These are phyloP conservation scores for Auricularia heimuer DNA, from an alignment of 768 basidiomycete species.

Conservation along the genomic window DNA sequence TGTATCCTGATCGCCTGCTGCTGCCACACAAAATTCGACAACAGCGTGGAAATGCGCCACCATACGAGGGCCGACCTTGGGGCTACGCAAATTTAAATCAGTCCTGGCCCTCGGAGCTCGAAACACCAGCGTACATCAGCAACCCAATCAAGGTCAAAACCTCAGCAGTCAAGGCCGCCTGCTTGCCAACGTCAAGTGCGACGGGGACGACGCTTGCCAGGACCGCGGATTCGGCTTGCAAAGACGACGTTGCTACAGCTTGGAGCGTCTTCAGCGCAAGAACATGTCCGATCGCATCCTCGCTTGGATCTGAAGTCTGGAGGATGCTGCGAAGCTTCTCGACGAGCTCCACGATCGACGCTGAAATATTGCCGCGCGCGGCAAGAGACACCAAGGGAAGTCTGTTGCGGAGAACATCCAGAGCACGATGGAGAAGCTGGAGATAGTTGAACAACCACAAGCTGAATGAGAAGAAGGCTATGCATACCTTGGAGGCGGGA, in stretches of 20 bases:
- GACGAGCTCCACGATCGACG: not conserved
- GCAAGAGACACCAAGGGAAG: not conserved
- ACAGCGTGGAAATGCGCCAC: conserved; percentile 78
- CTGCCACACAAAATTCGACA: conserved; percentile 42
- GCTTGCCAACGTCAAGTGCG: conserved; percentile 40
- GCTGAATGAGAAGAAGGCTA: not conserved
- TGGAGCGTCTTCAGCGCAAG: conserved; percentile 42
- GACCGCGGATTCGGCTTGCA: conserved; percentile 54
- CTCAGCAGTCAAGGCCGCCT: conserved; percentile 25
- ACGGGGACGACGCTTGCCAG: conserved; percentile 51
- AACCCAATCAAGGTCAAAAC: conserved; percentile 49
- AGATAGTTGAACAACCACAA: not conserved
- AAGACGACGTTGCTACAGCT: conserved; percentile 46
- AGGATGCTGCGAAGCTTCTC: not conserved
- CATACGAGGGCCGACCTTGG: conserved; percentile 73
- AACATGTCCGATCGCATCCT: not conserved
- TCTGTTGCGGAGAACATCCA: not conserved
- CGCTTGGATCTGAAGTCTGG: not conserved
- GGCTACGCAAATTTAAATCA: conserved; percentile 31
- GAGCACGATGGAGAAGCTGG: not conserved
- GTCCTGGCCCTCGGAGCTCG: no score
- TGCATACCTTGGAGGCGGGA: not conserved
- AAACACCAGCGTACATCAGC: conserved; percentile 41
- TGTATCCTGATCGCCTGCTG: not conserved
- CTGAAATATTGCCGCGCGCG: not conserved